Evolutionary conservation across 495 filamentous ascomycete species (phyloP), one percentile per base, ranked within the genome.

Genomic region (Talaromyces proteolyticus): DNA sequence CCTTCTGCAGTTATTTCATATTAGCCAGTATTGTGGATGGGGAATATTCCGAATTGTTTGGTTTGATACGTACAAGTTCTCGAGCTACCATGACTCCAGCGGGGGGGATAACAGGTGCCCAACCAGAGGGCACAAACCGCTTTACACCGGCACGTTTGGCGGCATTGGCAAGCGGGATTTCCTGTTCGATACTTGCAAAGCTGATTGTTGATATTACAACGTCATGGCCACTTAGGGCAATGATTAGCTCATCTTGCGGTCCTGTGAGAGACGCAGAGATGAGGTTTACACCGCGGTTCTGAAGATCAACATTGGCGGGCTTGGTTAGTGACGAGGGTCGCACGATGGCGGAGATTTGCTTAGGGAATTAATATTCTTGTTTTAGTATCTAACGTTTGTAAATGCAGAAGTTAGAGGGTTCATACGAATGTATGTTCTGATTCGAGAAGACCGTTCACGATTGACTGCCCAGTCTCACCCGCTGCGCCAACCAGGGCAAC

Each of bases 111-210:
- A 60, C 51, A 0, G 61, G 54, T 24, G 49, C 50, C 42, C 57
- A 66, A 18, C 52, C 54, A 50, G 67, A 72, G 1, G 71, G 67
- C n/a, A 17, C 56, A 50, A 74, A 75, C 10, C 70, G 62, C 50
- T 52, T 52, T 0, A 52, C 49, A n/a, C 42, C 42, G 1, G 49
- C 49, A 1, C 2, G 22, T 26, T 52, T 52, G 7, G 49, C 54
- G 3, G 54, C 73, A 10, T 60, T 56, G 23, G 56, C 63, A 7
- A 74, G 53, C 6, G 54, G 47, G 4, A 75, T 51, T 42, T 74
- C 66, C 12, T 57, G 55, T 40, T 50, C 29, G 19, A 52, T 23
- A 16, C 45, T 40, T 2, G 5, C 17, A 3, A 52, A 43, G 12
- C 25, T 53, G 43, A 68, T 56, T 54, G 53, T 52, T 22, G 25